These are phyloP conservation scores for Yamadazyma trypodendri DNA, from an alignment of 1,139 yeast genomes.

Conservation along the genomic window DNA sequence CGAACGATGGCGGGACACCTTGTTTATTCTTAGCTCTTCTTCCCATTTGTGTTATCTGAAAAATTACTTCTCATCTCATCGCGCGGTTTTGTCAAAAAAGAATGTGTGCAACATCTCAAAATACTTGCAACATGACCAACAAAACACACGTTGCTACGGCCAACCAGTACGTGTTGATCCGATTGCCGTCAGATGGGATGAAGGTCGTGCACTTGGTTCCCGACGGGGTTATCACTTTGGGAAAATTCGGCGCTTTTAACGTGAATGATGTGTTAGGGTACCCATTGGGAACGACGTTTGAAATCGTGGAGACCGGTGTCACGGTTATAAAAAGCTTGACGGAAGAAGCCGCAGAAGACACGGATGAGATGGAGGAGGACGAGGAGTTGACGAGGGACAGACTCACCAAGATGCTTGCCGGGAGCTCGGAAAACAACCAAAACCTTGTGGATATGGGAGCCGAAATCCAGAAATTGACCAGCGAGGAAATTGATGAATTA, in stretches of 20 bases:
- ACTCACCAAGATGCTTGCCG: slow-evolving; percentile 40
- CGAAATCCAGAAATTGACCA: slow-evolving; percentile 68
- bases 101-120: not conserved
- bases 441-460: slow-evolving; percentile 72
- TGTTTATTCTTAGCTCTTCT: slow-evolving; percentile 90
- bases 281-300: slow-evolving; percentile 88
- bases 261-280: slow-evolving; percentile 76
- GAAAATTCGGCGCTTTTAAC: slow-evolving; percentile 86
- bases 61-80: slow-evolving; percentile 12
- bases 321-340: slow-evolving; percentile 45
- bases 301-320: slow-evolving; percentile 59
- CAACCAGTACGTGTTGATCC: slow-evolving; percentile 61
- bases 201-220: slow-evolving; percentile 66
- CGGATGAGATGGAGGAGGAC: slow-evolving; percentile 20
- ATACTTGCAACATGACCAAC: not conserved
- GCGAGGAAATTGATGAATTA: slow-evolving; percentile 76
- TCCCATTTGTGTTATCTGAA: slow-evolving; percentile 55
- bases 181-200: slow-evolving; percentile 78
- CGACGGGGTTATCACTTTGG: slow-evolving; percentile 65
- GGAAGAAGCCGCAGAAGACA: slow-evolving; percentile 23
- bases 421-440: slow-evolving; percentile 63
- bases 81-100: not conserved
- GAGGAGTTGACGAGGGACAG: slow-evolving; percentile 35
- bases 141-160: not conserved
- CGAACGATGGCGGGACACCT: slow-evolving; percentile 83